These are phyloP conservation scores for Symbiodinium pilosum DNA, from an alignment of 73 alveolate genomes.

Conservation along the genomic window DNA sequence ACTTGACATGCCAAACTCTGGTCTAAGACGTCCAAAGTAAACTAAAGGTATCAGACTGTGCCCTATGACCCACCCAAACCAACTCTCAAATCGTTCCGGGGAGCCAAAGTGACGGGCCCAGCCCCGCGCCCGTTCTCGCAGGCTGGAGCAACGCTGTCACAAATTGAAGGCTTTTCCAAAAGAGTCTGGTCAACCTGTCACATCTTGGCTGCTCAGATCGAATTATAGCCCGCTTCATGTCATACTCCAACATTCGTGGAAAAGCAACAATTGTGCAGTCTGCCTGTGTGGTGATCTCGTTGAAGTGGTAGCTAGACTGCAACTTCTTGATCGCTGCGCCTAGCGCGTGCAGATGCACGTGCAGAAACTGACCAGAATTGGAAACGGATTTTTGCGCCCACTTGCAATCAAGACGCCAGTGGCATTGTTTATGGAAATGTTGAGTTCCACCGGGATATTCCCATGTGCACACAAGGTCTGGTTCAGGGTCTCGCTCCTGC, in stretches of 20 bases:
- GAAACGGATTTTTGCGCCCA: background rate
- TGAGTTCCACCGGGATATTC: constrained; percentile 33
- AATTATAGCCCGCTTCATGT: background rate
- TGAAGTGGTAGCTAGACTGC: constrained; percentile 46
- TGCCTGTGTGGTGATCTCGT: constrained; percentile 19
- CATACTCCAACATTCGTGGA: background rate
- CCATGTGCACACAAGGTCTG: constrained; percentile 50
- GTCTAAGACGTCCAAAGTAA: no score
- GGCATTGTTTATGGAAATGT: background rate
- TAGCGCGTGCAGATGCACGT: background rate
- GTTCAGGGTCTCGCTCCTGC: background rate
- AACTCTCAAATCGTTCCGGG: background rate
- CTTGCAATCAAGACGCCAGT: constrained; percentile 13
- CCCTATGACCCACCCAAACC: no score
- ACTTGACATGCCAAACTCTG: no score
- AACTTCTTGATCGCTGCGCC: background rate
- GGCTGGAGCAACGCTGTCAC: constrained; percentile 19
- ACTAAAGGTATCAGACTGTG: no score
- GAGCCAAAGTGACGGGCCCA: constrained; percentile 39
- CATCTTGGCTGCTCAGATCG: no score
- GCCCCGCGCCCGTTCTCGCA: constrained; percentile 73
- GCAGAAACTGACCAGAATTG: constrained; percentile 23
- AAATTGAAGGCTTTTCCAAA: constrained; percentile 23
- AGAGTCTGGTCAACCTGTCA: constrained; percentile 33
- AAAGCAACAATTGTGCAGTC: background rate